Percentiles rank a stretch among this genome's conserved stretches.
Evolutionary conservation across 176 grass and related monocot species (phyloP).

Genomic region (Poa pratensis): DNA sequence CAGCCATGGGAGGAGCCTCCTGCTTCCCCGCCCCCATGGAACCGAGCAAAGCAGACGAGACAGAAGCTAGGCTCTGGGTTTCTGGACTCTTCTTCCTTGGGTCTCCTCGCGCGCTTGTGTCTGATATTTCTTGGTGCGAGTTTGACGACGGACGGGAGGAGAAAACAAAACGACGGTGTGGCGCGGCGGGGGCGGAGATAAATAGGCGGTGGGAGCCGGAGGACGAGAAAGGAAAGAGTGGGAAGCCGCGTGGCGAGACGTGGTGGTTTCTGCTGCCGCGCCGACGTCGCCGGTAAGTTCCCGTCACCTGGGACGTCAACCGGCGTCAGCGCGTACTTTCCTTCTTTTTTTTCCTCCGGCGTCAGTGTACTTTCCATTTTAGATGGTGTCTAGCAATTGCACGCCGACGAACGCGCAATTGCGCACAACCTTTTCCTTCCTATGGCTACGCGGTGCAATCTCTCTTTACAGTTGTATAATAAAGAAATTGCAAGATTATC

Average conservation of each 20-base stretch:
- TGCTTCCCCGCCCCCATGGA: neutral
- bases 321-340: too few relatives aligned
- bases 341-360: too few relatives aligned
- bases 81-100: neutral
- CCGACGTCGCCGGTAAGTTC: too few relatives aligned
- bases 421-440: too few relatives aligned
- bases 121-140: neutral
- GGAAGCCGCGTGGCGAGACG: neutral
- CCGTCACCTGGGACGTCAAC: too few relatives aligned
- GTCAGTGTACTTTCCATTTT: too few relatives aligned
- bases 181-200: neutral
- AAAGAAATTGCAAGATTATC: too few relatives aligned
- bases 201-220: neutral
- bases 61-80: too few relatives aligned
- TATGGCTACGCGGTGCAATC: too few relatives aligned
- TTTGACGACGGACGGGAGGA: slow-evolving; percentile 23
- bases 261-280: neutral
- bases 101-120: neutral
- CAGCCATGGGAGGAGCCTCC: neutral
- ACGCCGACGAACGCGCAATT: too few relatives aligned
- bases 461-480: too few relatives aligned
- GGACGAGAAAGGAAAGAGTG: neutral
- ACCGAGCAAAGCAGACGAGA: neutral
- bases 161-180: neutral
- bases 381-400: too few relatives aligned